Evolutionary conservation across 2,329 filamentous ascomycete species (phyloP).

Genomic region (Phialocephala sp.): DNA sequence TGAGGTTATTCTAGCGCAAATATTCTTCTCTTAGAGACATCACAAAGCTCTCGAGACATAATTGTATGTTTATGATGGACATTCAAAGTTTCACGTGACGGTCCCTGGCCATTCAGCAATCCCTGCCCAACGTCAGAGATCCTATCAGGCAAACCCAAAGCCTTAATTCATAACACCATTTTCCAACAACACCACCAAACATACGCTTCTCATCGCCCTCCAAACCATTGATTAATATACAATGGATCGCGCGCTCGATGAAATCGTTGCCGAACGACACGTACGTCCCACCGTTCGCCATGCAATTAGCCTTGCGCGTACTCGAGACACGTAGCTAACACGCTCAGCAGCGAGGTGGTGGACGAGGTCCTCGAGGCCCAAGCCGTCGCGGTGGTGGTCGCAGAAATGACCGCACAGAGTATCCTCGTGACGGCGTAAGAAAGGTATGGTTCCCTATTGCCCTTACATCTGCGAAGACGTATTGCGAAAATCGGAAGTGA

Average conservation of each 20-base stretch:
- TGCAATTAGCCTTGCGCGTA: slow-evolving; percentile 38
- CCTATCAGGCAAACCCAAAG: background rate
- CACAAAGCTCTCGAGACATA: background rate
- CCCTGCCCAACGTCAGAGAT: slow-evolving; percentile 4
- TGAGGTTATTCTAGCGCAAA: background rate
- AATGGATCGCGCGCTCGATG: slow-evolving; percentile 70
- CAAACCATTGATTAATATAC: background rate
- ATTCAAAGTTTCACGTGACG: background rate
- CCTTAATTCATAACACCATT: background rate
- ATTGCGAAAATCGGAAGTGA: background rate
- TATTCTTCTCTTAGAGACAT: background rate
- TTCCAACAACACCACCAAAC: background rate
- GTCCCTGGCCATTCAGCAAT: background rate
- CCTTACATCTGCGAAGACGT: background rate
- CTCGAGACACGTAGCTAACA: slow-evolving; percentile 28
- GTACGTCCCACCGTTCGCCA: slow-evolving; percentile 46
- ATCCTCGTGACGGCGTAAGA: slow-evolving; percentile 85
- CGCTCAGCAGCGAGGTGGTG: slow-evolving; percentile 37
- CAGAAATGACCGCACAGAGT: slow-evolving; percentile 49
- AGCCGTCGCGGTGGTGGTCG: slow-evolving; percentile 41
- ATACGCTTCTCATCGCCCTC: background rate
- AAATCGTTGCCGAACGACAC: slow-evolving; percentile 66
- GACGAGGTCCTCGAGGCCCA: slow-evolving; percentile 41
- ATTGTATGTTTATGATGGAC: background rate
- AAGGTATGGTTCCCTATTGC: slow-evolving; percentile 65